A percentile compares a stretch with the other conserved stretches of the same genome.
Conservation (phyloP, 345 rosid species). For the Hirschfeldia incana region DNA sequence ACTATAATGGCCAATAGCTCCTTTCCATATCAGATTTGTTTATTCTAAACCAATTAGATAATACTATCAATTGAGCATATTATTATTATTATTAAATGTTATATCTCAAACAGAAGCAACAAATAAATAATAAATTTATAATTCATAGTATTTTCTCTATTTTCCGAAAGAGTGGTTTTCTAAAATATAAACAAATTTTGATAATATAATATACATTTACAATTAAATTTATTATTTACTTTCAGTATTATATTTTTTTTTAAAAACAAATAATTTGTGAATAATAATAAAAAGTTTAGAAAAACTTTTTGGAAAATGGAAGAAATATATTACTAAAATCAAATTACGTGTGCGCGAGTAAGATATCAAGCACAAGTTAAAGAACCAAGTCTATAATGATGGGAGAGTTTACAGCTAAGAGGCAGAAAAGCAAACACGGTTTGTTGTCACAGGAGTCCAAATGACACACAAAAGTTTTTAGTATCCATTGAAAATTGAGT, state of each 20-base stretch:
- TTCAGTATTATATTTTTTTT: too few relatives aligned
- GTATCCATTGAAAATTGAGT: not conserved
- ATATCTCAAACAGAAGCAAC: not conserved
- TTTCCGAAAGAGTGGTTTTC: too few relatives aligned
- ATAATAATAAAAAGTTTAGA: too few relatives aligned
- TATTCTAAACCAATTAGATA: not conserved
- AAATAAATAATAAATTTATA: too few relatives aligned
- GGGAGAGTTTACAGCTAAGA: not conserved
- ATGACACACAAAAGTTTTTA: not conserved
- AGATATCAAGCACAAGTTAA: slow-evolving; percentile 6
- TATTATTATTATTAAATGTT: not conserved
- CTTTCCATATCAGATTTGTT: not conserved
- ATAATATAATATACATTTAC: too few relatives aligned
- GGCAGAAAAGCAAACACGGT: not conserved
- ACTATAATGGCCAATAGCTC: not conserved
- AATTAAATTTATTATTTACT: too few relatives aligned
- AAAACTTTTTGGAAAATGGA: too few relatives aligned
- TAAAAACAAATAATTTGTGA: too few relatives aligned
- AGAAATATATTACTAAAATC: not conserved
- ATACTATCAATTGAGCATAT: not conserved
- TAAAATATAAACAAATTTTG: too few relatives aligned
- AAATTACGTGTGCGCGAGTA: slow-evolving; percentile 33
- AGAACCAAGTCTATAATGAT: not conserved
- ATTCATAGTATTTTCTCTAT: too few relatives aligned
- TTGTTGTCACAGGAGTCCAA: not conserved